Percentiles rank a stretch among this genome's conserved stretches.
These are phyloP conservation scores for Ustilago cynodontis DNA, from an alignment of 1,284 basidiomycete genomes.

Conservation along the genomic window DNA sequence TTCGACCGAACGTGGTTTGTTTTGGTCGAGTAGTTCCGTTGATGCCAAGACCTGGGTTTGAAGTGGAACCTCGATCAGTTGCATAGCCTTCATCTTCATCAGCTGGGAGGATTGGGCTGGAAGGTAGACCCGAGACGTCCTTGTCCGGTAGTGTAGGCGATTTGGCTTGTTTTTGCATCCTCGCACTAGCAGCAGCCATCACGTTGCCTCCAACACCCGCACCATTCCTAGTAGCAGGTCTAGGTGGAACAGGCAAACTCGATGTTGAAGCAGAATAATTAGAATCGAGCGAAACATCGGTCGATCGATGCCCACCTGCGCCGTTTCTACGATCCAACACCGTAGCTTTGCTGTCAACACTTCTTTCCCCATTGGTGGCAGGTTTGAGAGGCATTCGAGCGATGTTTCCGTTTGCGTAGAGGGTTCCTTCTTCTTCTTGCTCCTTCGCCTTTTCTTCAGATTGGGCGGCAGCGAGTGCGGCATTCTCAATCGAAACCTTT, in stretches of 20 bases:
- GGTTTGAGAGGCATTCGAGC: constrained; percentile 32
- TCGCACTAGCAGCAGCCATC: constrained; percentile 7
- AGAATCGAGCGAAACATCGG: constrained; percentile 15
- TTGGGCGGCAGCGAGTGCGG: background rate
- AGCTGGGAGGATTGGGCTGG: background rate
- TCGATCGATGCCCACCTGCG: background rate
- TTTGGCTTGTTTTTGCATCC: background rate
- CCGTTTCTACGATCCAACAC: constrained; percentile 2
- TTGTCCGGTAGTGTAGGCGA: background rate
- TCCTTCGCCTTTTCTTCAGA: background rate
- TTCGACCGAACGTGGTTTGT: background rate
- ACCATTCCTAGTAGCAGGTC: constrained; percentile 8
- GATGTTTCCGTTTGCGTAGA: constrained; percentile 48
- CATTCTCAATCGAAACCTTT: background rate
- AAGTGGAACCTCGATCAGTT: constrained; percentile 13
- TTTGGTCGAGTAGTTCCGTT: too few relatives aligned
- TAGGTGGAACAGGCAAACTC: constrained; percentile 33
- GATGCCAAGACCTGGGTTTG: background rate
- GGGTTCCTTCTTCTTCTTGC: background rate
- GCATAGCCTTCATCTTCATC: constrained; percentile 22
- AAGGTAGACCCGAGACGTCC: background rate
- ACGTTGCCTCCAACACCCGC: background rate
- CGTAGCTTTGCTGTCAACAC: constrained; percentile 6
- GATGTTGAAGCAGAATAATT: background rate
- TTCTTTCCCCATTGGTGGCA: background rate